A percentile compares a stretch with the other conserved stretches of the same genome.
phyloP scores from a whole-genome alignment of 2,329 filamentous ascomycete species.

The Leptographium flavum region DNA sequence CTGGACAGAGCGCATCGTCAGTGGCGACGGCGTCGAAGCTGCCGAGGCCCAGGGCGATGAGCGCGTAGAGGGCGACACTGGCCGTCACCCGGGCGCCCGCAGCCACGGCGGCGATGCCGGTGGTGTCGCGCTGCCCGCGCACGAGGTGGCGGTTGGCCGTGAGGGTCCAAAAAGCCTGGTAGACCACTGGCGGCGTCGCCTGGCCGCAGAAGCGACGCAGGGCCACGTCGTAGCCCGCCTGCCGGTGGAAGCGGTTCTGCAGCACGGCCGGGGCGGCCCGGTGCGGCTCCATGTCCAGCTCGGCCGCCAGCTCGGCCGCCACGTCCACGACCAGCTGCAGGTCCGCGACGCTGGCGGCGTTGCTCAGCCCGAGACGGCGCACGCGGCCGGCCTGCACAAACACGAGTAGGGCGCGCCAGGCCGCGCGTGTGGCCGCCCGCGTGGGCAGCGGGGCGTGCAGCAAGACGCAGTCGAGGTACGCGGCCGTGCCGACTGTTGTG shows the following conservation, averaged over 20 bases:
- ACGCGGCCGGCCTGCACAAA: slow-evolving; percentile 53
- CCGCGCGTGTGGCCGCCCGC: slow-evolving; percentile 38
- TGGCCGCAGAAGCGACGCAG: slow-evolving; percentile 37
- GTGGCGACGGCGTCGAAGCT: slow-evolving; percentile 30
- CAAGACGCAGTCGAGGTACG: slow-evolving; percentile 60
- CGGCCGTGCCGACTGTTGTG: slow-evolving; percentile 13
- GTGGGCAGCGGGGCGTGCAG: slow-evolving; percentile 45
- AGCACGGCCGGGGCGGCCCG: slow-evolving; percentile 45
- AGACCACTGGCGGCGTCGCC: slow-evolving; percentile 21
- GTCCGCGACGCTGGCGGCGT: slow-evolving; percentile 44
- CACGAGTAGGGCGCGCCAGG: slow-evolving; percentile 50
- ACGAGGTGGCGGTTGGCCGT: slow-evolving; percentile 29
- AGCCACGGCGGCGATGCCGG: slow-evolving; percentile 25
- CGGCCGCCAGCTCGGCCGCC: not conserved
- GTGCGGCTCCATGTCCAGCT: not conserved
- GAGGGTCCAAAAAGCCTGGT: slow-evolving; percentile 42
- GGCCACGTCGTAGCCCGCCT: slow-evolving; percentile 35
- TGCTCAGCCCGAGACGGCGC: slow-evolving; percentile 60
- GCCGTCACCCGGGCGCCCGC: slow-evolving; percentile 19
- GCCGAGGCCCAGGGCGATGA: slow-evolving; percentile 30
- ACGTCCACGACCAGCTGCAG: slow-evolving; percentile 36
- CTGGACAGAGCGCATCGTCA: slow-evolving; percentile 12
- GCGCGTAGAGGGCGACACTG: slow-evolving; percentile 30
- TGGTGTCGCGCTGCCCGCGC: slow-evolving; percentile 27
- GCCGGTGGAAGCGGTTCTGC: slow-evolving; percentile 58